These are phyloP conservation scores for Pseudoperonospora humuli DNA, from an alignment of 352 stramenopile species.

Conservation along the genomic window DNA sequence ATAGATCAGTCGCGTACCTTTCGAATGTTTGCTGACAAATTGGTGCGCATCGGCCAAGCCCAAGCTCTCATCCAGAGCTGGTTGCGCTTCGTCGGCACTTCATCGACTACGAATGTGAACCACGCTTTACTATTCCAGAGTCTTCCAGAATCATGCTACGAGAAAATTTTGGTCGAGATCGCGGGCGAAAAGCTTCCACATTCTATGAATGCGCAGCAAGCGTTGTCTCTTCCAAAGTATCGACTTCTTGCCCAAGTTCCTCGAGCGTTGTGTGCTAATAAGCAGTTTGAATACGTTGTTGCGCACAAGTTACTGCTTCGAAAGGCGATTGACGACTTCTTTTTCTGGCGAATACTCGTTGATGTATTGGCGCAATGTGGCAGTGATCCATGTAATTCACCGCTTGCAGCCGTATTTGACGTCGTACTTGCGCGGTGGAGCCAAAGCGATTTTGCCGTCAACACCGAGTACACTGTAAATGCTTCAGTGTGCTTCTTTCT, in stretches of 20 bases:
- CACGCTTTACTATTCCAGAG: conserved; percentile 30
- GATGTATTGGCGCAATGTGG: conserved; percentile 25
- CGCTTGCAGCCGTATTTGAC: conserved; percentile 47
- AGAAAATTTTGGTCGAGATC: conserved; percentile 43
- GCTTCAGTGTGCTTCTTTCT: conserved; percentile 59
- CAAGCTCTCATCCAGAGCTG: conserved; percentile 39
- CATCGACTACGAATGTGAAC: conserved; percentile 9
- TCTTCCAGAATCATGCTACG: conserved; percentile 41
- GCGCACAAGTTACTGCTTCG: conserved; percentile 53
- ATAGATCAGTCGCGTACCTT: conserved; percentile 23
- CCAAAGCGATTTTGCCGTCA: conserved; percentile 37
- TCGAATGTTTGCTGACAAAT: conserved; percentile 53
- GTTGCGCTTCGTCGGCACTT: conserved; percentile 25
- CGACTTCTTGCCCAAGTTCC: conserved; percentile 40
- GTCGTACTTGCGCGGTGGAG: conserved; percentile 51
- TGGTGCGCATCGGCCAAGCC: conserved; percentile 48
- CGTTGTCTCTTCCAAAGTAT: conserved; percentile 36
- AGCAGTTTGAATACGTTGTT: conserved; percentile 60
- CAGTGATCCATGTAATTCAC: conserved; percentile 7
- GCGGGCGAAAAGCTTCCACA: conserved; percentile 10
- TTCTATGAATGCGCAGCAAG: conserved; percentile 6
- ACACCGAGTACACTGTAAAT: conserved; percentile 48
- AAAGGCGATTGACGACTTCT: conserved; percentile 37
- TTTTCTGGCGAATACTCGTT: conserved; percentile 42
- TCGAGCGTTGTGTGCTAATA: conserved; percentile 21